These are phyloP conservation scores for Sporisorium reilianum DNA, from an alignment of 1,284 basidiomycete species.

Conservation along the genomic window DNA sequence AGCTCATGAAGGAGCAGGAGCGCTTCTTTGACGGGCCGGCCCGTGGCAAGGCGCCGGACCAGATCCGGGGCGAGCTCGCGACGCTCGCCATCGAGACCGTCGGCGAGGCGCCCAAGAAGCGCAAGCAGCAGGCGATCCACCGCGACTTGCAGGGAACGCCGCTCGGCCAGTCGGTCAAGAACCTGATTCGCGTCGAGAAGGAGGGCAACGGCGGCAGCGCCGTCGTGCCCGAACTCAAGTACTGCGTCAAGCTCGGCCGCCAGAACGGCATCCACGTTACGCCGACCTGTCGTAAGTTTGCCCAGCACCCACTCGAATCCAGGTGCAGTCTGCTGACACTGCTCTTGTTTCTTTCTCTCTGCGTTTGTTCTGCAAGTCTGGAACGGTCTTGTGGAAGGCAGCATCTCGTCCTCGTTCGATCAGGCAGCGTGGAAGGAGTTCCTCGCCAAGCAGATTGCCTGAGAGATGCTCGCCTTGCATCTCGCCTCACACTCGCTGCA, in stretches of 20 bases:
- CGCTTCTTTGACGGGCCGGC: conserved; percentile 83
- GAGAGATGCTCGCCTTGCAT: background rate
- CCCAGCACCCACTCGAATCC: background rate
- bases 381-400: conserved; percentile 79
- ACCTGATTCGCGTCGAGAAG: conserved; percentile 77
- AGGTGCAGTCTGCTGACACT: background rate
- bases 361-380: conserved; percentile 14
- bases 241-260: conserved; percentile 83
- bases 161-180: conserved; percentile 72
- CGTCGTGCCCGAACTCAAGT: conserved; percentile 87
- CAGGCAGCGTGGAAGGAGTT: conserved; percentile 87
- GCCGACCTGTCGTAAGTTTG: conserved; percentile 75
- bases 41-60: conserved; percentile 77
- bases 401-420: conserved; percentile 85
- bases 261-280: conserved; percentile 94
- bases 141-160: conserved; percentile 69
- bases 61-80: conserved; percentile 82
- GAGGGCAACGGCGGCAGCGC: conserved; percentile 80
- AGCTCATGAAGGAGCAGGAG: conserved; percentile 82
- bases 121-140: conserved; percentile 69
- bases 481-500: background rate
- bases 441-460: conserved; percentile 76
- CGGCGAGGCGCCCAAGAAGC: conserved; percentile 70
- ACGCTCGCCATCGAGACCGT: conserved; percentile 73
- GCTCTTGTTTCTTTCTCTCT: background rate